Evolutionary conservation across 1,139 yeast genomes (phyloP).

Genomic region (Tardiomyces depauwii): DNA sequence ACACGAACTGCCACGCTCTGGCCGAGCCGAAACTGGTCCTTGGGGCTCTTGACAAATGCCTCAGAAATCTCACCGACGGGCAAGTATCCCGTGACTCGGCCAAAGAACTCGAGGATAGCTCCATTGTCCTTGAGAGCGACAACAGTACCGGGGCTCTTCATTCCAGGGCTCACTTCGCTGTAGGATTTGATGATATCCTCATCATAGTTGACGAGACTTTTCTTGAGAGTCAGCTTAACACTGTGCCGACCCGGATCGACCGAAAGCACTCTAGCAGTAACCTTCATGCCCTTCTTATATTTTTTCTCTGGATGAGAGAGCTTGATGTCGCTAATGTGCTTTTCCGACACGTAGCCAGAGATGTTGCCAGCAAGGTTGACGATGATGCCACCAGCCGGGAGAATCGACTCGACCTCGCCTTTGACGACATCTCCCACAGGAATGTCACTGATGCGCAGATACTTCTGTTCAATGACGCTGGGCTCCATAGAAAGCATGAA

Average conservation of each 20-base stretch:
- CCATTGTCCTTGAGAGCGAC: slow-evolving; percentile 65
- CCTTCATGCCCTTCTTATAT: slow-evolving; percentile 72
- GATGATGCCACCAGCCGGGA: slow-evolving; percentile 60
- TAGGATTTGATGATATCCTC: slow-evolving; percentile 46
- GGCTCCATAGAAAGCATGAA: slow-evolving; percentile 63
- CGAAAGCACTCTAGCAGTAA: slow-evolving; percentile 54
- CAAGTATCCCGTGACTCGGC: slow-evolving; percentile 63
- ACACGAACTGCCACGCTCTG: slow-evolving; percentile 75
- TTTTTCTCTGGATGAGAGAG: slow-evolving; percentile 85
- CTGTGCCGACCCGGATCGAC: slow-evolving; percentile 32
- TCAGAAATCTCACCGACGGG: slow-evolving; percentile 88
- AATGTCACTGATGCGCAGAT: slow-evolving; percentile 56
- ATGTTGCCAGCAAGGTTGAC: slow-evolving; percentile 56
- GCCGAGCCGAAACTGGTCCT: slow-evolving; percentile 69
- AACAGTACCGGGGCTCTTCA: slow-evolving; percentile 64
- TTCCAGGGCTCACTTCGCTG: slow-evolving; percentile 45
- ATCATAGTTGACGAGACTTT: slow-evolving; percentile 61
- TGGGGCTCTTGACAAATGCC: slow-evolving; percentile 66
- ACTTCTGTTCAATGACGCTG: slow-evolving; percentile 49
- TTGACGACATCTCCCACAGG: slow-evolving; percentile 58
- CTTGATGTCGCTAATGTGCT: slow-evolving; percentile 76
- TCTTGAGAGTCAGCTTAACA: slow-evolving; percentile 63
- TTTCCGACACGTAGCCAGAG: slow-evolving; percentile 62
- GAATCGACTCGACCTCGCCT: slow-evolving; percentile 50
- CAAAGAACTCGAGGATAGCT: slow-evolving; percentile 75